phyloP scores from a whole-genome alignment of 2,329 filamentous ascomycete genomes.

The Colletotrichum sp. region DNA sequence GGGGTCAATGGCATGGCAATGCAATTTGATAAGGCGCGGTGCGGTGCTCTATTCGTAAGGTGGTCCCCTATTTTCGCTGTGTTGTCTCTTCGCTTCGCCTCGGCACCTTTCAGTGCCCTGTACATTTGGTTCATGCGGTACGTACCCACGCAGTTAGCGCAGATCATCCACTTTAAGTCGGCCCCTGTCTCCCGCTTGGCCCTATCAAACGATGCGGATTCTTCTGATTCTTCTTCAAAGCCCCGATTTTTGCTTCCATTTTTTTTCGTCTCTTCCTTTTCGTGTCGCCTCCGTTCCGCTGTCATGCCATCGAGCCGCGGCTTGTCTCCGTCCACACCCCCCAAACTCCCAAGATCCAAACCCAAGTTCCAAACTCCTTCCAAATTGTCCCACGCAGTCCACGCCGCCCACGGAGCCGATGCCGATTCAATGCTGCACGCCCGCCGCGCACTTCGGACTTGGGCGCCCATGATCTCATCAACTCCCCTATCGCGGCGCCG shows the following conservation, averaged over 20 bases:
- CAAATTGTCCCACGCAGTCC: background rate
- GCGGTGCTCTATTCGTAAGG: background rate
- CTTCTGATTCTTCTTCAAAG: background rate
- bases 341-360: background rate
- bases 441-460: constrained; percentile 4
- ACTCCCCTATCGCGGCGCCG: background rate
- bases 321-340: background rate
- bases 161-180: background rate
- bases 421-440: background rate
- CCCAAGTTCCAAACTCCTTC: background rate
- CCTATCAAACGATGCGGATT: background rate
- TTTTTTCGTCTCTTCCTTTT: background rate
- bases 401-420: background rate
- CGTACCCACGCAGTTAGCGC: background rate
- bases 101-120: background rate
- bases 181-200: background rate
- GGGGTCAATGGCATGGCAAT: background rate
- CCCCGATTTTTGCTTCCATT: background rate
- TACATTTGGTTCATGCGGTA: background rate
- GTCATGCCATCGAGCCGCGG: constrained; percentile 7
- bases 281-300: background rate
- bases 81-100: background rate
- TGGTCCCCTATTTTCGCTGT: background rate
- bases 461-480: constrained; percentile 16
- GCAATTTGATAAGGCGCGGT: background rate